These are phyloP conservation scores for Cucumis melo DNA, from an alignment of 306 rosid species.

Conservation along the genomic window DNA sequence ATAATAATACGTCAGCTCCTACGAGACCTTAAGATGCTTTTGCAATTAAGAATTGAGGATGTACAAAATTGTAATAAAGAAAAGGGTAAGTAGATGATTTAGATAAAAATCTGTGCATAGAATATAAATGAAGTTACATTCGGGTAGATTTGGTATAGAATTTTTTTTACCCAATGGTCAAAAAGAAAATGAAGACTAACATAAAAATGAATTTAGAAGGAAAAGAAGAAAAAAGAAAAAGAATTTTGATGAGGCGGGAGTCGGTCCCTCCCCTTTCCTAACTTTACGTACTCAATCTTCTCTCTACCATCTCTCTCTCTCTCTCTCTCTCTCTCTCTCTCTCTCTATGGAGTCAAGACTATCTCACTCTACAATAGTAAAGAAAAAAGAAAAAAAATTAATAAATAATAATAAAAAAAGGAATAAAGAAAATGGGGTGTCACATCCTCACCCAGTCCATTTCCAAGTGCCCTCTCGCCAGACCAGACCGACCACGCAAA, in stretches of 20 bases:
- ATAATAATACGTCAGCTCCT: too few species aligned
- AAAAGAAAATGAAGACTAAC: too few species aligned
- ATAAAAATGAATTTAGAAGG: too few species aligned
- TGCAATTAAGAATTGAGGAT: too few species aligned
- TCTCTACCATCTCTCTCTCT: background rate
- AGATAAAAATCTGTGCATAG: too few species aligned
- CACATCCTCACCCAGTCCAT: conserved; percentile 29
- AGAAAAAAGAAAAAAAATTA: too few species aligned
- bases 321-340: background rate
- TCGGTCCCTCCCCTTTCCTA: background rate
- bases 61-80: too few species aligned
- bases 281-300: conserved; percentile 2
- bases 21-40: too few species aligned
- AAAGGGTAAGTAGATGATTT: too few species aligned
- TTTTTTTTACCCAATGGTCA: background rate
- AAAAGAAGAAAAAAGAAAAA: too few species aligned
- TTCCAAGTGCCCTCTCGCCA: conserved; percentile 31
- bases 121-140: too few species aligned
- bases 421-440: conserved; percentile 18
- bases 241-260: background rate
- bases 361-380: background rate
- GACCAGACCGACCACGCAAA: conserved; percentile 17
- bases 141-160: background rate
- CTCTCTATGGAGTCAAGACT: background rate
- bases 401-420: background rate